Evolutionary conservation across 257 asterid genomes (phyloP), one percentile per base, ranked within the genome.

Genomic region (Voacanga thouarsii): DNA sequence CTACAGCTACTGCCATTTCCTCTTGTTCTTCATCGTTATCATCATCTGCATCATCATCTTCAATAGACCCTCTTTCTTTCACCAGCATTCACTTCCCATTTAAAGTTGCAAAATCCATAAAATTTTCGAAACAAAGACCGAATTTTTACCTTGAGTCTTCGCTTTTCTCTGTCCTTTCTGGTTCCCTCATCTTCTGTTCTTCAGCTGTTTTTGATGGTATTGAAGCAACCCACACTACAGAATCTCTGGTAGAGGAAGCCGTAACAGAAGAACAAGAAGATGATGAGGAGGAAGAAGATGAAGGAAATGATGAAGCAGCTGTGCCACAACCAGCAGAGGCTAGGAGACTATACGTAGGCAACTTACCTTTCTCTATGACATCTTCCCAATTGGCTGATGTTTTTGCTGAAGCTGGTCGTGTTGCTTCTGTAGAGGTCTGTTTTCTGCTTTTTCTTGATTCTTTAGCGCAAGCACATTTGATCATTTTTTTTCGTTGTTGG

Each of bases 331-430:
- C 88, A 26, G 82, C 84, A 28, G 96, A 89, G 49, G 90, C 79
- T 65, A 92, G 94, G 75, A 87, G 98, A 76, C 77, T 93, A 66
- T 95, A 88, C 65, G 99, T 93, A 69, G 99, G 99, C 8, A 95
- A 95, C 77, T 84, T 95, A 89, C 99, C 97, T 2, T 95, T 87
- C 79, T 75, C 98, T 0, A 81, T 92, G 89, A 90, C 98, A 8
- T 85, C 97, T 66, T 76, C 92, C 3, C 91, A 93, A 75, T 78
- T 95, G 84, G 81, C 98, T 33, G 97, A 93, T 68, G 82, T 95
- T 47, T 95, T 95, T 64, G 83, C 89, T 6, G 93, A 95, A 84
- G 98, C 97, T 78, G 99, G 99, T 14, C 84, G 82, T 64, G 92
- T 93, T 79, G 85, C 80, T 74, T 88, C 94, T 24, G 94, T 87